Conservation (phyloP, 202 grass and related monocot species). For the Digitaria exilis region DNA sequence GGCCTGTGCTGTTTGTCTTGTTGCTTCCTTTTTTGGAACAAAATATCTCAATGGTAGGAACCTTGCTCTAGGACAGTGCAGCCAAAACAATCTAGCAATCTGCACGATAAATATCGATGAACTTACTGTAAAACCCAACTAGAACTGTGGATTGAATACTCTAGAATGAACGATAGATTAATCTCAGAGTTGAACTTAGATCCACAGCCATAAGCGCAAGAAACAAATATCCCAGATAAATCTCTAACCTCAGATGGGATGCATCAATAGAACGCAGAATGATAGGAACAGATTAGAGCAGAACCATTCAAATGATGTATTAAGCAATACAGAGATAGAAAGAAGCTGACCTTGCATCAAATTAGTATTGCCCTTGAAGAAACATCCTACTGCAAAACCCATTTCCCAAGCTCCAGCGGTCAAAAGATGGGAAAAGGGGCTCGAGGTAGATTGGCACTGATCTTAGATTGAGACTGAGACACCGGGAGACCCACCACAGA, state of each 20-base stretch:
- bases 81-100: constrained; percentile 25
- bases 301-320: background rate
- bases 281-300: background rate
- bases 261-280: background rate
- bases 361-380: constrained; percentile 6
- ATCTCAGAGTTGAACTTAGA: constrained; percentile 4
- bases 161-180: background rate
- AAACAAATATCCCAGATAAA: constrained; percentile 15
- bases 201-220: constrained; percentile 22
- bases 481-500: constrained; percentile 29
- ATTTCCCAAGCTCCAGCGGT: constrained; percentile 16
- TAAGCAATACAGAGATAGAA: constrained; percentile 11
- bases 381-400: constrained; percentile 31
- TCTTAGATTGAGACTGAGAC: constrained; percentile 25
- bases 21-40: constrained; percentile 27
- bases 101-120: constrained; percentile 26
- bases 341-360: constrained; percentile 40
- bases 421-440: background rate
- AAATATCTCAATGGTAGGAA: constrained; percentile 17
- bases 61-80: background rate
- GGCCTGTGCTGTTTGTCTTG: background rate
- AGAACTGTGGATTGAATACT: constrained; percentile 3
- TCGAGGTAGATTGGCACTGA: constrained; percentile 3
- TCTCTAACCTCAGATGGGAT: constrained; percentile 28
- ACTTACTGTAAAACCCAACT: background rate